These are phyloP conservation scores for Mycena olivaceomarginata DNA, from an alignment of 768 basidiomycete species.

Conservation along the genomic window DNA sequence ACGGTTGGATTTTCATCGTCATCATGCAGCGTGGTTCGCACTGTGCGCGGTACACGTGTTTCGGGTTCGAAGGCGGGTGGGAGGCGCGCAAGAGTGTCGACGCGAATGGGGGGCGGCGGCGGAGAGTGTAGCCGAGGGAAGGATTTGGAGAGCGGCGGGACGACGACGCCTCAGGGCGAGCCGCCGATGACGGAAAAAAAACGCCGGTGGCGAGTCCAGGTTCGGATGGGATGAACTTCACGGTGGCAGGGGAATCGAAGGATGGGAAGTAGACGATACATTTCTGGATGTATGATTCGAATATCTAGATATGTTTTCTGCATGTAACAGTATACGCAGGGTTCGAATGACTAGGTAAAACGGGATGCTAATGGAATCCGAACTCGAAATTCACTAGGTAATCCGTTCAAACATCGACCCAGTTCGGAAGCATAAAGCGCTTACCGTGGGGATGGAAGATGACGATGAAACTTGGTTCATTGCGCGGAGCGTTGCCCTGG, in stretches of 20 bases:
- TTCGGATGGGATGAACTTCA: not conserved
- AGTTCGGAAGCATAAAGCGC: too few relatives aligned
- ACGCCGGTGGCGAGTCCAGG: not conserved
- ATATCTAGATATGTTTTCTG: not conserved
- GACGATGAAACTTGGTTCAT: too few relatives aligned
- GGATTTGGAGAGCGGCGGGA: constrained; percentile 28
- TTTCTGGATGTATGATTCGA: not conserved
- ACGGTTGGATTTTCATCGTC: constrained; percentile 72
- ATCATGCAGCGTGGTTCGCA: constrained; percentile 85
- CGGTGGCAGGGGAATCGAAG: not conserved
- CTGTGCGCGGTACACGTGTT: constrained; percentile 72
- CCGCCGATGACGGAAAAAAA: not conserved
- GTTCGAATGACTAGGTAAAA: too few relatives aligned
- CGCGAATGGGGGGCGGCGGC: constrained; percentile 6
- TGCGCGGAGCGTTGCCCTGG: not conserved
- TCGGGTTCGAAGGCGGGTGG: constrained; percentile 78
- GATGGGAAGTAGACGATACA: not conserved
- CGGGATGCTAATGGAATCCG: too few relatives aligned
- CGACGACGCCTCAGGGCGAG: constrained; percentile 25
- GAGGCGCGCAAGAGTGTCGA: constrained; percentile 62
- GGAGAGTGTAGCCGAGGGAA: not conserved
- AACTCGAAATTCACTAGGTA: too few relatives aligned
- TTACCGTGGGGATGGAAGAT: too few relatives aligned
- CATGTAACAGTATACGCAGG: too few relatives aligned
- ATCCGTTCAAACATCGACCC: too few relatives aligned